Conservation (phyloP, 2,329 filamentous ascomycete genomes). For the Myotisia sp. region DNA sequence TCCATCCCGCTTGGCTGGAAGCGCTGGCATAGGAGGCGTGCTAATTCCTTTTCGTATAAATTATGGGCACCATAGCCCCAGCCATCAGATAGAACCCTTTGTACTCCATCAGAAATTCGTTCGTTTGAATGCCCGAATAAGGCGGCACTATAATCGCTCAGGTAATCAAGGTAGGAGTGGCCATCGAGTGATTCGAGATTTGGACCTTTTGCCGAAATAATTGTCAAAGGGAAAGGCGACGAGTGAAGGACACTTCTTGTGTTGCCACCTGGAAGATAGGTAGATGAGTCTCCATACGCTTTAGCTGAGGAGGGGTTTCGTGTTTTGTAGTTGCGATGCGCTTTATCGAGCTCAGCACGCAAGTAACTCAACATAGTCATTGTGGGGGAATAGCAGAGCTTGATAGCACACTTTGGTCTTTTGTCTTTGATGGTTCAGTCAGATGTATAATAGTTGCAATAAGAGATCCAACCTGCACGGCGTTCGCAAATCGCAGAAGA, state of each 20-base stretch:
- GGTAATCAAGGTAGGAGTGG: constrained; percentile 40
- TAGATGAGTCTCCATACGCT: background rate
- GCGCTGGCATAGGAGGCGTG: constrained; percentile 38
- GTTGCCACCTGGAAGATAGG: background rate
- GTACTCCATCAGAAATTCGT: constrained; percentile 37
- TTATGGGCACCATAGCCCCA: constrained; percentile 43
- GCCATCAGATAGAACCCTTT: constrained; percentile 34
- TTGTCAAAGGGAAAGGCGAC: constrained; percentile 21
- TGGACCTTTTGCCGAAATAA: constrained; percentile 17
- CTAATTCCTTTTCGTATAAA: constrained; percentile 38
- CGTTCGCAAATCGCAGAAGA: too few relatives aligned
- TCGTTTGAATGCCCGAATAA: constrained; percentile 53
- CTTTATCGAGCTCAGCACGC: background rate
- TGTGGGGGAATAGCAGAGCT: too few relatives aligned
- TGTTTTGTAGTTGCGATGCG: background rate
- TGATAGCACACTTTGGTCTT: too few relatives aligned
- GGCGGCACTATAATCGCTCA: constrained; percentile 50
- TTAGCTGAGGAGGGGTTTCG: background rate
- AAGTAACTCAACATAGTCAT: too few relatives aligned
- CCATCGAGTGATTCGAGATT: constrained; percentile 22
- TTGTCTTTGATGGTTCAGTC: too few relatives aligned
- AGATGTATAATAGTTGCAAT: too few relatives aligned
- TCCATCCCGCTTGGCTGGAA: constrained; percentile 47
- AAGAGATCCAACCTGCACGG: too few relatives aligned
- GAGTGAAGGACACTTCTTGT: constrained; percentile 3